Conservation (phyloP, 2,329 filamentous ascomycete species). For the Penicillium fuscoglaucum region DNA sequence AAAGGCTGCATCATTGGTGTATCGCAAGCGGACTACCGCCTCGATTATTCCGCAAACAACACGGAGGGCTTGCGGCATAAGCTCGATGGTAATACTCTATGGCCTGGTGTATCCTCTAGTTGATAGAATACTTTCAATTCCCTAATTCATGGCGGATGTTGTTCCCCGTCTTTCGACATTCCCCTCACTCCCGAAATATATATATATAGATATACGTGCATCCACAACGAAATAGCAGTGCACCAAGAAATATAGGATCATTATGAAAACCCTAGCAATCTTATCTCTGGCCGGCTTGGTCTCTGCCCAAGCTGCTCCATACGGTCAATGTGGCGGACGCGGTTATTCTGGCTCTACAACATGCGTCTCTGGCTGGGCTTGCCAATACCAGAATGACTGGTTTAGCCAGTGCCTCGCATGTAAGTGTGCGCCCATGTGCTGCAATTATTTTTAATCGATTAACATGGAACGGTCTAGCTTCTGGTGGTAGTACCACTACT, state of each 20-base stretch:
- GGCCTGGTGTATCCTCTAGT: neutral
- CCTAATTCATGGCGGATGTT: conserved; percentile 11
- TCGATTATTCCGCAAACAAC: conserved; percentile 19
- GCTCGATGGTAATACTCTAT: neutral
- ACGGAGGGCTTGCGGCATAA: conserved; percentile 9
- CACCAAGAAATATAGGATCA: neutral
- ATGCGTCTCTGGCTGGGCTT: conserved; percentile 17
- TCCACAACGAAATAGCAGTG: neutral
- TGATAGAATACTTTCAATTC: neutral
- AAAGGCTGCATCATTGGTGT: neutral
- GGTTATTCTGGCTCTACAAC: conserved; percentile 18
- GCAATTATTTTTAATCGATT: neutral
- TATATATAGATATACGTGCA: no score
- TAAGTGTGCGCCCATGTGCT: neutral
- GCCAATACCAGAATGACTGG: conserved; percentile 23
- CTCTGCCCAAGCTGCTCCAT: conserved; percentile 23
- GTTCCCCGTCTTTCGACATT: neutral
- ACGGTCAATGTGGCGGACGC: conserved; percentile 22
- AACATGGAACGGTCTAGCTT: neutral
- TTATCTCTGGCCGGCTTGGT: conserved; percentile 22
- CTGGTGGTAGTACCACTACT: neutral
- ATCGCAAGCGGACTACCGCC: conserved; percentile 1
- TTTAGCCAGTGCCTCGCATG: conserved; percentile 25
- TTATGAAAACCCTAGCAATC: conserved; percentile 22
- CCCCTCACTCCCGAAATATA: neutral